phyloP scores from a whole-genome alignment of 2,329 filamentous ascomycete genomes.

The Phialocephala sp. region DNA sequence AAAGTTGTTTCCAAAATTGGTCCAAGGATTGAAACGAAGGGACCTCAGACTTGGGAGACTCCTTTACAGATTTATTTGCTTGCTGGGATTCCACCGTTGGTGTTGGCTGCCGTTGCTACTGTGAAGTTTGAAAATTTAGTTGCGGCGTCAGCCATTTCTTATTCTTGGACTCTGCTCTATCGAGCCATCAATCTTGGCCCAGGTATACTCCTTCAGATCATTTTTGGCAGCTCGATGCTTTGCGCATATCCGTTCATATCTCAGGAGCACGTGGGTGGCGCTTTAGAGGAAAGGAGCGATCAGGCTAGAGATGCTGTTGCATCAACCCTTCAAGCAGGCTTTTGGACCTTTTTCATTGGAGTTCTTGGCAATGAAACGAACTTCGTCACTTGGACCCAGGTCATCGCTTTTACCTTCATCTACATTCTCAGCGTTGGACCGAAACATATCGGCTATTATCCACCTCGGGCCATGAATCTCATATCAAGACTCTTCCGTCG shows the following conservation, averaged over 20 bases:
- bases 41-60: slow-evolving; percentile 29
- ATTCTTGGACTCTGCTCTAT: slow-evolving; percentile 31
- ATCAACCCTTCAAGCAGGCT: slow-evolving; percentile 35
- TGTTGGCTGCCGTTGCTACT: slow-evolving; percentile 33
- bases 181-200: slow-evolving; percentile 32
- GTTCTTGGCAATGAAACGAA: slow-evolving; percentile 33
- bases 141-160: slow-evolving; percentile 27
- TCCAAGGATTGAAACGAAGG: slow-evolving; percentile 27
- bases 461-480: slow-evolving; percentile 34
- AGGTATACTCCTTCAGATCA: slow-evolving; percentile 32
- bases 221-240: slow-evolving; percentile 36
- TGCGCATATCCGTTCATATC: slow-evolving; percentile 36
- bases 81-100: slow-evolving; percentile 34
- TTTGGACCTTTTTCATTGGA: slow-evolving; percentile 34
- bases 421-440: slow-evolving; percentile 37
- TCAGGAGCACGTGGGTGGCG: slow-evolving; percentile 32
- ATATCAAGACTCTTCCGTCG: slow-evolving; percentile 29
- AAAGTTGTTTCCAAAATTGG: slow-evolving; percentile 35
- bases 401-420: slow-evolving; percentile 34
- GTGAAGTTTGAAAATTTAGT: slow-evolving; percentile 34
- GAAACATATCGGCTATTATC: slow-evolving; percentile 38
- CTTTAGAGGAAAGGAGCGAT: slow-evolving; percentile 31
- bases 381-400: slow-evolving; percentile 37
- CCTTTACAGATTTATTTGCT: slow-evolving; percentile 33
- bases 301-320: slow-evolving; percentile 30